Evolutionary conservation across 2,329 filamentous ascomycete species (phyloP).

Genomic region (Pseudodiploospora longispora): DNA sequence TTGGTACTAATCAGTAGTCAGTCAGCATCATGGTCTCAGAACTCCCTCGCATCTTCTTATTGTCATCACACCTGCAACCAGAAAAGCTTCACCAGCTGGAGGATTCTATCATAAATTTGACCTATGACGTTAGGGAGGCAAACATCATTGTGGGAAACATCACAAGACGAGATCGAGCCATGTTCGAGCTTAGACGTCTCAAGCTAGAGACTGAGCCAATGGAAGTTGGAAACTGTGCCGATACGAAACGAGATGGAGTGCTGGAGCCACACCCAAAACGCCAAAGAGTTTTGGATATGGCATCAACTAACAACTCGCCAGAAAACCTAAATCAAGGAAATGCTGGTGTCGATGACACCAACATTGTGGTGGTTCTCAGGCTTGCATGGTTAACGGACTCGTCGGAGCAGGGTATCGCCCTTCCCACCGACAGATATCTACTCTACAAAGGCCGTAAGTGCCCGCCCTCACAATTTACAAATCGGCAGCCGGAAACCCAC

Average conservation of each 20-base stretch:
- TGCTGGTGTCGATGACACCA: too few relatives aligned
- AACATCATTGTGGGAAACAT: slow-evolving; percentile 68
- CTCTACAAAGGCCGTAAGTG: slow-evolving; percentile 43
- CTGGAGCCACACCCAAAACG: slow-evolving; percentile 1
- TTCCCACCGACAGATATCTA: slow-evolving; percentile 43
- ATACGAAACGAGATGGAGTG: not conserved
- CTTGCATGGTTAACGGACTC: slow-evolving; percentile 52
- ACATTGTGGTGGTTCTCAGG: slow-evolving; percentile 45
- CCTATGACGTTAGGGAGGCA: slow-evolving; percentile 65
- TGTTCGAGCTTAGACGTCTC: slow-evolving; percentile 66
- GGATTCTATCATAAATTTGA: slow-evolving; percentile 56
- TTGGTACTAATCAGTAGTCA: too few relatives aligned
- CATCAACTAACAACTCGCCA: too few relatives aligned
- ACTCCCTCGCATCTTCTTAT: slow-evolving; percentile 62
- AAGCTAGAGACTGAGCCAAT: slow-evolving; percentile 49
- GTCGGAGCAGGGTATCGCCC: slow-evolving; percentile 31
- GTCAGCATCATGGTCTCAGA: slow-evolving; percentile 15
- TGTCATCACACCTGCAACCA: slow-evolving; percentile 59
- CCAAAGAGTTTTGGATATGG: slow-evolving; percentile 13
- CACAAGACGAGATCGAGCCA: slow-evolving; percentile 58
- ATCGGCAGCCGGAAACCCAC: too few relatives aligned
- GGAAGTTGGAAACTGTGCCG: not conserved
- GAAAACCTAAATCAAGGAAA: too few relatives aligned
- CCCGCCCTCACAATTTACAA: not conserved
- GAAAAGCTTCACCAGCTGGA: slow-evolving; percentile 58